Evolutionary conservation across 2,329 filamentous ascomycete species (phyloP), one percentile per base, ranked within the genome.

Genomic region (Fusarium coicis): DNA sequence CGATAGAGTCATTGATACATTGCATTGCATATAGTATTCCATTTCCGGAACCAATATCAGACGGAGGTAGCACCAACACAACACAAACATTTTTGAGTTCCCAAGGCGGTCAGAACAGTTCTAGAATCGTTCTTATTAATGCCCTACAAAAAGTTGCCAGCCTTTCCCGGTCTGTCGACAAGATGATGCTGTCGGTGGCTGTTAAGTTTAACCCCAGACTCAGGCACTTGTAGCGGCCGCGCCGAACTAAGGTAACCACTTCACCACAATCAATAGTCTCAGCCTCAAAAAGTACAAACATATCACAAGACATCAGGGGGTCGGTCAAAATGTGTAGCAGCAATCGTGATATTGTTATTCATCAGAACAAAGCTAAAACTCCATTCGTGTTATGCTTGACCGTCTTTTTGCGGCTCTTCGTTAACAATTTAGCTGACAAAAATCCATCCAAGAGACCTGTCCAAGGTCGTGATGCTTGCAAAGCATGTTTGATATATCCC

Each of bases 371-470:
- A 66, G 47, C 63, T 54, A 44, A 61, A 60, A 61, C 54, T 55
- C 67, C 63, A 47, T 66, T 49, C 58, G 39, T 68, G 53, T 61
- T 64, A 47, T 58, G 32, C 42, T 28, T 70, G 53, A 44, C 72
- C 69, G 69, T 73, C 66, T 54, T 60, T 66, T 15, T 72, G 63
- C 62, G 72, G 72, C 52, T 43, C 46, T 60, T 67, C 66, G 75
- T 77, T 75, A 76, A 65, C 70, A 74, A 75, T 75, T 61, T 74
- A 77, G 68, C 68, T 68, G 61, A 70, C 52, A 64, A 74, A 68
- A 47, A 44, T 71, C 39, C 54, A 49, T 55, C 53, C 65, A 73
- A 77, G 50, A 55, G 67, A 65, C 72, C 72, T 77, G 66, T 73
- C 65, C 70, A 74, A 65, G 75, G 72, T 65, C 60, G 55, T 62